Evolutionary conservation across 305 asterid genomes (phyloP).

Genomic region (Rubia balearica): DNA sequence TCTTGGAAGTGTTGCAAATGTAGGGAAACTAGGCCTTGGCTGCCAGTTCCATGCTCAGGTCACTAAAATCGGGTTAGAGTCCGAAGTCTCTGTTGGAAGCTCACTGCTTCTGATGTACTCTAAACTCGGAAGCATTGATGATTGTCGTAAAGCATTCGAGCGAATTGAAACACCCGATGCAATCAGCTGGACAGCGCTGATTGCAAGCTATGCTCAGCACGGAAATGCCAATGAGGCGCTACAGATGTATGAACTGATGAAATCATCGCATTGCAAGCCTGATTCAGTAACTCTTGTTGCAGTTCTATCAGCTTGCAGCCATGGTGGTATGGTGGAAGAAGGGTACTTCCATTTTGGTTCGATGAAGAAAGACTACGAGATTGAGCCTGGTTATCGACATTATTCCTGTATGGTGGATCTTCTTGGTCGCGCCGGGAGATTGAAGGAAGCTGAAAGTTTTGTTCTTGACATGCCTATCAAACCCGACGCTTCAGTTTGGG

Average conservation of each 20-base stretch:
- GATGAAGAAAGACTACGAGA: slow-evolving; percentile 54
- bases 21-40: slow-evolving; percentile 32
- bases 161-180: slow-evolving; percentile 46
- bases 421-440: slow-evolving; percentile 75
- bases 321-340: slow-evolving; percentile 69
- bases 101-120: slow-evolving; percentile 74
- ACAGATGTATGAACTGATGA: slow-evolving; percentile 49
- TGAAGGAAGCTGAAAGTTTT: slow-evolving; percentile 66
- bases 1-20: slow-evolving; percentile 32
- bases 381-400: slow-evolving; percentile 58
- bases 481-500: slow-evolving; percentile 57
- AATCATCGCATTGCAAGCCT: slow-evolving; percentile 45
- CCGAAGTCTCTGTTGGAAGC: slow-evolving; percentile 54
- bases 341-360: slow-evolving; percentile 60
- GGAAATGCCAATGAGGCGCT: slow-evolving; percentile 72
- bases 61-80: slow-evolving; percentile 54
- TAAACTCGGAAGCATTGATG: slow-evolving; percentile 45
- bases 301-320: slow-evolving; percentile 78
- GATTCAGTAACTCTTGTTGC: slow-evolving; percentile 53
- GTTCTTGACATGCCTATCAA: slow-evolving; percentile 49
- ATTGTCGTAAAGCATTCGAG: slow-evolving; percentile 44
- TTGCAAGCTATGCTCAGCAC: slow-evolving; percentile 66
- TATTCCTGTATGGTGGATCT: slow-evolving; percentile 74
- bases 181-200: slow-evolving; percentile 62
- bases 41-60: slow-evolving; percentile 44